phyloP scores from a whole-genome alignment of 495 filamentous ascomycete species.

The Neurospora sp. region DNA sequence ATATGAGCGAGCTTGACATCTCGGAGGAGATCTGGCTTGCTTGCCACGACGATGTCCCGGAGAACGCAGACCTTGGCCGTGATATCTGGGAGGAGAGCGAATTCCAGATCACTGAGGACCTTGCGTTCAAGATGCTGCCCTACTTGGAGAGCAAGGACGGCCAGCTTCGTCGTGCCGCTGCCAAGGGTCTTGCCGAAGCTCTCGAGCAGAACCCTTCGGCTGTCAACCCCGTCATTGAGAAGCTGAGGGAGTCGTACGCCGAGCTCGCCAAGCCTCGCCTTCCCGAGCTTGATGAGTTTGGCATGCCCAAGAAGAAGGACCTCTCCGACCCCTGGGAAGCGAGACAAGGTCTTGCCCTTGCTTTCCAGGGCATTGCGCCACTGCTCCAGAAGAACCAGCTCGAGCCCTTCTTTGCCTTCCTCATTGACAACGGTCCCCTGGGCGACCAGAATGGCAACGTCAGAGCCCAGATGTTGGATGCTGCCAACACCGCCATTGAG shows the following conservation, averaged over 20 bases:
- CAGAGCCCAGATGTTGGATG: slow-evolving; percentile 84
- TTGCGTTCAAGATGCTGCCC: slow-evolving; percentile 56
- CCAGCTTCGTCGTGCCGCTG: slow-evolving; percentile 74
- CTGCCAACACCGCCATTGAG: slow-evolving; percentile 71
- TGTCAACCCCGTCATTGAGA: slow-evolving; percentile 41
- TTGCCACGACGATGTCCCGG: slow-evolving; percentile 80
- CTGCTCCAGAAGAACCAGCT: slow-evolving; percentile 58
- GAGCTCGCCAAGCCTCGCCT: slow-evolving; percentile 70
- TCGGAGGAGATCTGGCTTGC: slow-evolving; percentile 89
- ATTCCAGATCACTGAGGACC: slow-evolving; percentile 53
- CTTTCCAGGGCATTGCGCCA: slow-evolving; percentile 69
- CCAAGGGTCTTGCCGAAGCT: slow-evolving; percentile 67
- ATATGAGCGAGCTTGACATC: slow-evolving; percentile 74
- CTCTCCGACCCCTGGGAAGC: slow-evolving; percentile 81
- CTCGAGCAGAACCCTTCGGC: slow-evolving; percentile 44
- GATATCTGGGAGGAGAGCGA: slow-evolving; percentile 93
- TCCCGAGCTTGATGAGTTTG: slow-evolving; percentile 78
- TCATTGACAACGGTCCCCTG: slow-evolving; percentile 76
- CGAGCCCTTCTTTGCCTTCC: slow-evolving; percentile 67
- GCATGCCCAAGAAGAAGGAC: slow-evolving; percentile 82
- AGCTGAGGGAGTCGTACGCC: slow-evolving; percentile 57
- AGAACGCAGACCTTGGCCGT: slow-evolving; percentile 73
- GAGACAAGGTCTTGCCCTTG: slow-evolving; percentile 75
- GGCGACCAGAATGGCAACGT: slow-evolving; percentile 69
- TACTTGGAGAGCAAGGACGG: slow-evolving; percentile 70